Evolutionary conservation across 2,329 filamentous ascomycete genomes (phyloP).

Genomic region (Tolypocladium nubicola): DNA sequence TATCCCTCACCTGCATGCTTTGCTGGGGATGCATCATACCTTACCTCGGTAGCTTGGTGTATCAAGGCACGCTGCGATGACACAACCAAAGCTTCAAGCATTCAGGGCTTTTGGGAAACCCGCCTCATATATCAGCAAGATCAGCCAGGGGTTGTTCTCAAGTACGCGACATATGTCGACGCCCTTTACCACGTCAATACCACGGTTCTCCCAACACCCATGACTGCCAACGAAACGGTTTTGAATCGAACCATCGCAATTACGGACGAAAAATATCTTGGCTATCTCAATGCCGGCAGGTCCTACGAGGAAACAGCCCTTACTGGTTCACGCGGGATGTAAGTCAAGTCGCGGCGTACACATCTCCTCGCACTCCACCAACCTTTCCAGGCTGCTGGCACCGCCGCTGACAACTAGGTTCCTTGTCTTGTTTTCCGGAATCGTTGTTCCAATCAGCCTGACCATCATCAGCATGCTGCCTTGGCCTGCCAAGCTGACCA

Average conservation of each 20-base stretch:
- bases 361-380: neutral
- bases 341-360: neutral
- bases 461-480: neutral
- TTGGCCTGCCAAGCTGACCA: constrained; percentile 4
- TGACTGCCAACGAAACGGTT: neutral
- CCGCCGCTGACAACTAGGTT: neutral
- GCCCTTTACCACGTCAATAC: neutral
- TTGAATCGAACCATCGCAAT: neutral
- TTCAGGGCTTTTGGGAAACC: neutral
- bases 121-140: neutral
- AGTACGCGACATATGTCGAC: neutral
- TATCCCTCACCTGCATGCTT: neutral
- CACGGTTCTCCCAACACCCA: neutral
- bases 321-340: neutral
- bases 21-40: neutral
- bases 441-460: neutral
- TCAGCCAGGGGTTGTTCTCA: neutral
- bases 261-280: neutral
- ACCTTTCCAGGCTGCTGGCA: neutral
- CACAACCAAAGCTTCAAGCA: neutral
- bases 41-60: neutral
- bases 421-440: neutral
- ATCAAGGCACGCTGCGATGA: neutral
- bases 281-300: neutral
- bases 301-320: neutral